A percentile compares a stretch with the other conserved stretches of the same genome.
Conservation (phyloP, 257 asterid genomes). For the Scutellaria barbata region DNA sequence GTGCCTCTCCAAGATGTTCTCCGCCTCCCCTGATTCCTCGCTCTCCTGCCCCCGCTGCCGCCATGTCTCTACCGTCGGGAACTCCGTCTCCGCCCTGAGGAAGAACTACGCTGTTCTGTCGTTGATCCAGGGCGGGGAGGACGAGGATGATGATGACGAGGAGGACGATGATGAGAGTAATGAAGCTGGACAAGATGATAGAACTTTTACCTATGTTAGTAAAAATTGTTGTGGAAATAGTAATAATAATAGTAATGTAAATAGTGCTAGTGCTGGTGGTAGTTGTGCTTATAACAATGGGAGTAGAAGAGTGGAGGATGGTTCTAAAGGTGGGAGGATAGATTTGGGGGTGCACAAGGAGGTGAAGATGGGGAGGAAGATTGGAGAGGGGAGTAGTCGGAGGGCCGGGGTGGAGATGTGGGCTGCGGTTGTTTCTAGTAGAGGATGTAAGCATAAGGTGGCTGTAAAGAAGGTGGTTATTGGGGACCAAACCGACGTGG, state of each 20-base stretch:
- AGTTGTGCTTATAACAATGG: slow-evolving; percentile 40
- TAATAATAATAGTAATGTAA: slow-evolving; percentile 27
- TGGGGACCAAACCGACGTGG: slow-evolving; percentile 68
- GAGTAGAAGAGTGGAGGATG: slow-evolving; percentile 49
- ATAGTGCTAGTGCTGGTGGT: slow-evolving; percentile 38
- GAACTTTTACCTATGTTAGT: not conserved
- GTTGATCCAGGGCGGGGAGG: slow-evolving; percentile 70
- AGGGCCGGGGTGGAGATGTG: slow-evolving; percentile 73
- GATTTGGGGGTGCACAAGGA: slow-evolving; percentile 75
- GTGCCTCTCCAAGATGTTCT: slow-evolving; percentile 83
- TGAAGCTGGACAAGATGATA: slow-evolving; percentile 34
- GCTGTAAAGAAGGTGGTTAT: slow-evolving; percentile 77
- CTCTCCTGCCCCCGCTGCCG: slow-evolving; percentile 98
- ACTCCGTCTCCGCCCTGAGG: slow-evolving; percentile 81
- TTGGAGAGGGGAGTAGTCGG: slow-evolving; percentile 62
- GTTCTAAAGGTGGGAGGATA: slow-evolving; percentile 54
- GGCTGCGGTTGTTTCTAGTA: slow-evolving; percentile 59
- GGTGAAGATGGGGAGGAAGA: slow-evolving; percentile 70
- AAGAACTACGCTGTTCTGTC: slow-evolving; percentile 86
- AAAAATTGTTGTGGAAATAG: slow-evolving; percentile 33
- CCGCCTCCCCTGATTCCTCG: slow-evolving; percentile 71
- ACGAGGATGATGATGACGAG: slow-evolving; percentile 72
- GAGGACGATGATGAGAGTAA: slow-evolving; percentile 48
- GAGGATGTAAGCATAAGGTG: slow-evolving; percentile 79
- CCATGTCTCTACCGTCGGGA: slow-evolving; percentile 84